Percentiles rank a stretch among this genome's conserved stretches.
Conservation (phyloP, 306 rosid genomes). For the Ceratonia siliqua region DNA sequence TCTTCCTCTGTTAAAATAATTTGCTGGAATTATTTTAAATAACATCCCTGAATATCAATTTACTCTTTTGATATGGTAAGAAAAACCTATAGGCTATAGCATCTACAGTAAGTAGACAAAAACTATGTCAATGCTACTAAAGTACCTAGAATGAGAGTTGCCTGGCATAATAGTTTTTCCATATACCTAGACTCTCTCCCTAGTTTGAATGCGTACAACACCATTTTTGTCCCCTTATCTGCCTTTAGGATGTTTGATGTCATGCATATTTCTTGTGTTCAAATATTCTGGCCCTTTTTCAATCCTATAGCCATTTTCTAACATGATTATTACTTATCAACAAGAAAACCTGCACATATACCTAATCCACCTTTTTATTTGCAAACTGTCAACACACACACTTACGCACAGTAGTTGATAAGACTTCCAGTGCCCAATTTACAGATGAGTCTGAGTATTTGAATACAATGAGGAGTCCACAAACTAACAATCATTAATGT, state of each 20-base stretch:
- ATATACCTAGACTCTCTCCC: neutral
- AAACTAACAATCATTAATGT: neutral
- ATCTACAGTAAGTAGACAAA: slow-evolving; percentile 16
- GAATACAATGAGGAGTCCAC: neutral
- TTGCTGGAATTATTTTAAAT: slow-evolving; percentile 10
- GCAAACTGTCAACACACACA: neutral
- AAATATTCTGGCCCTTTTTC: neutral
- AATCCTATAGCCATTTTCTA: neutral
- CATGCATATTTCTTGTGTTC: slow-evolving; percentile 2
- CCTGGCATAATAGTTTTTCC: neutral
- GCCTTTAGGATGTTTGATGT: slow-evolving; percentile 7
- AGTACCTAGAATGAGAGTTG: slow-evolving; percentile 10
- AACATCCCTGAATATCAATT: slow-evolving; percentile 25
- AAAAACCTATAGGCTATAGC: neutral
- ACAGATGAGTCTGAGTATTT: neutral
- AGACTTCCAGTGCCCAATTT: slow-evolving; percentile 1
- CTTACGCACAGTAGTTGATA: neutral
- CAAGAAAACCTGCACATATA: neutral
- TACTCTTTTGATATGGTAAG: neutral
- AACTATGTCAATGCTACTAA: slow-evolving; percentile 14
- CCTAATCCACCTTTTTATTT: neutral
- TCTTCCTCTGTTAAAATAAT: neutral
- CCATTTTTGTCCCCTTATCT: neutral
- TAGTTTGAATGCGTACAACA: neutral
- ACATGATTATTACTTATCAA: neutral